phyloP scores from a whole-genome alignment of 306 rosid species.

The Mimosa bimucronata region DNA sequence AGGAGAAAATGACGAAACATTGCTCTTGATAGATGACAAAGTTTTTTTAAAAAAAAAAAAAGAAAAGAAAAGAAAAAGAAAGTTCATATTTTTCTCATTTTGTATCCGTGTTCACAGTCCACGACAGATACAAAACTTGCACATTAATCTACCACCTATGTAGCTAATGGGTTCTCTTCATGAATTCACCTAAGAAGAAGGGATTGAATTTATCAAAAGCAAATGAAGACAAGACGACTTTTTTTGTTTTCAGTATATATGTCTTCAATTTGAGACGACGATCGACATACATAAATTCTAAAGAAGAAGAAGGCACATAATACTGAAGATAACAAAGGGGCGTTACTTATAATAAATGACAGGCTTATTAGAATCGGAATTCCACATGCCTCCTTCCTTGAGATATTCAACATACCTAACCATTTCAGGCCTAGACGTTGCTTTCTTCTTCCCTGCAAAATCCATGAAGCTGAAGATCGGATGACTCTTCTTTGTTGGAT shows the following conservation, averaged over 20 bases:
- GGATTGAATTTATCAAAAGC: neutral
- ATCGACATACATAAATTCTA: constrained; percentile 12
- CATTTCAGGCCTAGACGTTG: constrained; percentile 64
- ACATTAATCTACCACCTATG: too few relatives aligned
- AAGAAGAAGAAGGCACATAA: neutral
- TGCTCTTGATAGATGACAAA: too few relatives aligned
- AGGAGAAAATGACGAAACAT: too few relatives aligned
- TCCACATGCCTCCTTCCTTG: constrained; percentile 80
- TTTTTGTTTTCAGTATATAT: neutral
- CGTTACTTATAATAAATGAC: constrained; percentile 60
- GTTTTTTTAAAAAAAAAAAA: too few relatives aligned
- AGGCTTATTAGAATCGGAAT: constrained; percentile 53
- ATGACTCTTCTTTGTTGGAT: constrained; percentile 54
- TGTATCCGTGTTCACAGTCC: too few relatives aligned
- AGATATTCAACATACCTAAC: constrained; percentile 63
- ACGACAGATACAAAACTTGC: too few relatives aligned
- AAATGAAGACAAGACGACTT: neutral
- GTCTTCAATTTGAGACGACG: neutral
- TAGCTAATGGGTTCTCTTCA: too few relatives aligned
- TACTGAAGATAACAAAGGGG: neutral
- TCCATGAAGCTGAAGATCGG: constrained; percentile 56
- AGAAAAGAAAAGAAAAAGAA: too few relatives aligned
- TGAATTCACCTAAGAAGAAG: too few relatives aligned
- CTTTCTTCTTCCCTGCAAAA: constrained; percentile 53
- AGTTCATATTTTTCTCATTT: too few relatives aligned